Base-by-base conservation (phyloP, 1,139 yeast species). In the Zygoascus meyerae region DNA sequence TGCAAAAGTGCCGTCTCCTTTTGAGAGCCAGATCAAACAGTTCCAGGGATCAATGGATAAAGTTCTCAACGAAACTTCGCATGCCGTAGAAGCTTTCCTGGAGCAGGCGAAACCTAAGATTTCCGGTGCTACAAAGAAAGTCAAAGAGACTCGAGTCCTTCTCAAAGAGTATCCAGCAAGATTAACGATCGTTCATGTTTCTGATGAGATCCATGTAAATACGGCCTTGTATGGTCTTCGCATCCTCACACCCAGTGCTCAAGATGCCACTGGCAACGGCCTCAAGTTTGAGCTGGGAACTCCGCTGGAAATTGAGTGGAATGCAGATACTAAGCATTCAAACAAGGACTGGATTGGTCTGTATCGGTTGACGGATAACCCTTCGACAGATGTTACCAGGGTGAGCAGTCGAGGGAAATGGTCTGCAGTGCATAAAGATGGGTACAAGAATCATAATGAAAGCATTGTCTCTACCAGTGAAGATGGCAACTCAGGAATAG, bases 341-440 rank as follows among this genome's bases (percentile, higher is more conserved):
- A 54, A 58, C 3, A 72, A 71, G 43, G 94, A 85, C 61, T 86
- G 95, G 95, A 75, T 86, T 54, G 95, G 94, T 0, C 67, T 86
- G 42, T 86, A 86, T 66, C 78, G 77, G 48, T 74, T 83, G 15
- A 70, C 78, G 17, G 85, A 79, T 53, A 79, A 86, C 16, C 71
- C 72, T 39, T 78, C 85, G 8, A 71, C 80, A 46, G 74, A 74
- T 38, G 75, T 73, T 44, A 85, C 95, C 0, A 68, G 75, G 40
- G 69, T 81, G 17, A 73, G 87, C 11, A 81, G 92, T 11, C 66
- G 76, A 28, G 86, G 86, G 8, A 79, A 85, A 56, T 86, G 95
- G 95, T 62, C 73, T 31, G 81, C 79, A 52, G 64, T 75, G 11
- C 73, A 74, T 40, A 60, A 66, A 2, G 62, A 56, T 6, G 65